Evolutionary conservation across 2,329 filamentous ascomycete genomes (phyloP), one percentile per base, ranked within the genome.

Genomic region (Hansfordia pulvinata): DNA sequence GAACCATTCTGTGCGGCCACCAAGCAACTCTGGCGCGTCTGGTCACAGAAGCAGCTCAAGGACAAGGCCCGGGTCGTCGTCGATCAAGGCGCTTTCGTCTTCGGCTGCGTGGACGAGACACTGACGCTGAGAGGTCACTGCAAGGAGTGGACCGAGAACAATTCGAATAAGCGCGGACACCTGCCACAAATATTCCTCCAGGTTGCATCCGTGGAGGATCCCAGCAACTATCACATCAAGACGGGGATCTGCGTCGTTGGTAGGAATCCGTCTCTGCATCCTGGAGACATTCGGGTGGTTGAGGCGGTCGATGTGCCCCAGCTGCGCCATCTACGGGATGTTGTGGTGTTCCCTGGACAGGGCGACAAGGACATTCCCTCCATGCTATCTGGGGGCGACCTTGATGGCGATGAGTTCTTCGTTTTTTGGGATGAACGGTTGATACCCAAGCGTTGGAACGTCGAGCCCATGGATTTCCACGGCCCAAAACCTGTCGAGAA

Each of bases 331-430:
- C 61, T 94, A 4, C 76, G 69, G 30, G 76, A 96, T 44, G 81
- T 92, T 1, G 76, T 96, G 2, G 85, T 96, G 0, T 77, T 98
- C 25, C 83, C 90, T 1, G 72, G 81, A 19, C 76, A 60, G 0
- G 88, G 88, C 0, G 84, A 94, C 43, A 65, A 79, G 10, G 84
- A 93, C 35, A 56, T 98, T 13, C 74, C 86, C 1, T 85, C 80
- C 42, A 96, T 96, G 88, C 85, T 90, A 36, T 93, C 90, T 4
- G 90, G 90, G 2, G 90, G 90, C 1, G 90, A 98, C 44, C 64
- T 98, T 0, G 90, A 98, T 44, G 90, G 90, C 0, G 90, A 98
- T 41, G 90, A 98, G 45, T 98, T 85, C 46, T 76, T 96, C 29
- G 74, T 96, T 5, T 78, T 94, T 23, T 98, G 90, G 88, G 86